Evolutionary conservation across 768 basidiomycete species (phyloP).

Genomic region (Psilocybe cyanescens): DNA sequence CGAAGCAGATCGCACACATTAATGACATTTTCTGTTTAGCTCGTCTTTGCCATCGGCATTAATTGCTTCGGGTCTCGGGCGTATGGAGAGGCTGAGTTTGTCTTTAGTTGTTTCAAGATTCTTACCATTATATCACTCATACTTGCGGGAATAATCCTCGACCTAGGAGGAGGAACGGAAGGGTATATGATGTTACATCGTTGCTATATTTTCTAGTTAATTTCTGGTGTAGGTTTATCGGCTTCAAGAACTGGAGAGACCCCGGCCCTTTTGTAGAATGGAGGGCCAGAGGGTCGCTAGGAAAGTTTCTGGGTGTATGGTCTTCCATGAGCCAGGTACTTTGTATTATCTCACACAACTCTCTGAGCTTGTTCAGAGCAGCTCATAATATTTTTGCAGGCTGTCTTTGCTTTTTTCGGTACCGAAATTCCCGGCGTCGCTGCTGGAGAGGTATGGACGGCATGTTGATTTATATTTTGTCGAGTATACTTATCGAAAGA

Average conservation of each 20-base stretch:
- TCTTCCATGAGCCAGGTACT: slow-evolving; percentile 19
- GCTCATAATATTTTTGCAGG: slow-evolving; percentile 2
- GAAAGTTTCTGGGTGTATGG: slow-evolving; percentile 20
- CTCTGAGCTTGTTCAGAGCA: not conserved
- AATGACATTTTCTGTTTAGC: slow-evolving; percentile 1
- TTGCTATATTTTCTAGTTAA: not conserved
- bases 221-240: slow-evolving; percentile 31
- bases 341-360: not conserved
- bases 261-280: slow-evolving; percentile 22
- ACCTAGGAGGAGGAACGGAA: slow-evolving; percentile 51
- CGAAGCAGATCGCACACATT: not conserved
- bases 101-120: slow-evolving; percentile 51
- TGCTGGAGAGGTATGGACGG: slow-evolving; percentile 16
- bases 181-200: slow-evolving; percentile 13
- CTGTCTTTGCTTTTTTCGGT: slow-evolving; percentile 23
- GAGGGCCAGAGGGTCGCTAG: slow-evolving; percentile 20
- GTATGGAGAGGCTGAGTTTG: slow-evolving; percentile 51
- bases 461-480: not conserved
- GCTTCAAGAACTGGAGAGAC: slow-evolving; percentile 44
- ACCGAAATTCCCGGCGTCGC: slow-evolving; percentile 22
- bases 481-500: not conserved
- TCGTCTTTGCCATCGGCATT: slow-evolving; percentile 14
- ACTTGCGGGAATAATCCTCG: slow-evolving; percentile 52
- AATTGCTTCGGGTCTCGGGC: slow-evolving; percentile 42
- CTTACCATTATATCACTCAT: slow-evolving; percentile 42